Base-by-base conservation (phyloP, 2,329 filamentous ascomycete species). In the Blastomyces gilchristii region DNA sequence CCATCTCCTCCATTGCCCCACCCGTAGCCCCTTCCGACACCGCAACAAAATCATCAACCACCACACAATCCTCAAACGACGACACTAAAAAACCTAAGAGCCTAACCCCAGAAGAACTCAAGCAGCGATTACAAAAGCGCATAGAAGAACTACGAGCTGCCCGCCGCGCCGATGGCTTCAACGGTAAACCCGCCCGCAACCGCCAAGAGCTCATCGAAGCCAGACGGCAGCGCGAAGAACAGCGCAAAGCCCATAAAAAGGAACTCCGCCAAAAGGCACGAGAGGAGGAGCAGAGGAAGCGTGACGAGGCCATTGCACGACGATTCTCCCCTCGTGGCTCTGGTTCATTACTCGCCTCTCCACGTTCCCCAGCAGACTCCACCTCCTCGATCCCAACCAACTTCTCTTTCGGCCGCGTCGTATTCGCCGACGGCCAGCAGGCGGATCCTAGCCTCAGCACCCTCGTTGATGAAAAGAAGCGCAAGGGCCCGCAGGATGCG, bases 191-290 rank as follows among this genome's bases (percentile, higher is more conserved):
- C 18, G 90, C 93, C 63, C 86, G 89, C 67, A 96, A 90, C 65
- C 85, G 94, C 65, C 89, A 96, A 76, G 92, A 97, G 73, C 83
- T 99, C 14, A 91, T 99, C 69, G 94, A 97, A 76, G 85, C 90
- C 54, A 85, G 94, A 52, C 85, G 94, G 66, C 86, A 87, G 72
- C 97, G 96, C 78, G 89, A 96, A 73, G 88, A 90, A 64, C 86
- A 91, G 74, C 86, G 91, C 66, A 93, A 92, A 74, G 87, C 86
- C 28, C 88, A 93, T 71, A 97, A 96, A 80, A 94, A 96, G 76
- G 89, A 93, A 71, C 79, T 91, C 64, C 85, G 92, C 54, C 81
- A 84, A 67, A 83, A 89, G 69, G 88, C 89, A 25, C 93, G 89
- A 73, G 83, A 89, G 61, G 91, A 95, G 70, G 91, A 94, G 74